phyloP scores from a whole-genome alignment of 2,329 filamentous ascomycete species.

The Fusarium sp. region DNA sequence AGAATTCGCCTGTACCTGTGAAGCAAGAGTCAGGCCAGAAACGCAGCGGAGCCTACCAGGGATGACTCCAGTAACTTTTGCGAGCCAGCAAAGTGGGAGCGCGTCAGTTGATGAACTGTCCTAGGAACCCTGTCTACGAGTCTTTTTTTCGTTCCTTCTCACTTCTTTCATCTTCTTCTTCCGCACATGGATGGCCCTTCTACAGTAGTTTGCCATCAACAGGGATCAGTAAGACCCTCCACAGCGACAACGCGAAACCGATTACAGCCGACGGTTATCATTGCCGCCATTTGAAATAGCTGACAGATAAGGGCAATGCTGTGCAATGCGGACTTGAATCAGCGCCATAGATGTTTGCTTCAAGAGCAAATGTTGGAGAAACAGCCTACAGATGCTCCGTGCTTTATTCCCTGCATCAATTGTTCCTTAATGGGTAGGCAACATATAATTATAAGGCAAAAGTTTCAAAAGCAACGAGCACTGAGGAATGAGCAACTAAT shows the following conservation, averaged over 20 bases:
- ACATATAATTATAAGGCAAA: constrained; percentile 1
- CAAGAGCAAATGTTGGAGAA: constrained; percentile 25
- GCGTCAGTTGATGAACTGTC: not conserved
- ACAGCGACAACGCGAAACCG: constrained; percentile 2
- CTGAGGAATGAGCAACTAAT: constrained; percentile 20
- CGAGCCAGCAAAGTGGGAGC: constrained; percentile 6
- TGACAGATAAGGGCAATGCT: constrained; percentile 6
- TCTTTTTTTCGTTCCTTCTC: constrained; percentile 26
- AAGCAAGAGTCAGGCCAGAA: constrained; percentile 34
- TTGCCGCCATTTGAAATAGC: not conserved
- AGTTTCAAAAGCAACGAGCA: constrained; percentile 10
- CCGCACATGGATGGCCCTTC: not conserved
- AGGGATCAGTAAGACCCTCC: not conserved
- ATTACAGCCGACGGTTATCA: not conserved
- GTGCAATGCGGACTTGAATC: not conserved
- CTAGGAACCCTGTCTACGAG: not conserved
- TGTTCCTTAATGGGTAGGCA: constrained; percentile 12
- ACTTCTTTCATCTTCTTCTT: constrained; percentile 19
- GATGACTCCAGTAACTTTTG: constrained; percentile 4
- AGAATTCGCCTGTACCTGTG: constrained; percentile 24
- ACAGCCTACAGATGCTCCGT: constrained; percentile 28
- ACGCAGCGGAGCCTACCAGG: constrained; percentile 11
- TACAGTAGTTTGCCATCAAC: not conserved
- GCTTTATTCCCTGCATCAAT: constrained; percentile 21
- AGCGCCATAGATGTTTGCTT: constrained; percentile 28